Percentiles rank a stretch among this genome's conserved stretches.
These are phyloP conservation scores for Rhododendron ovatum DNA, from an alignment of 148 eudicot genomes.

Conservation along the genomic window DNA sequence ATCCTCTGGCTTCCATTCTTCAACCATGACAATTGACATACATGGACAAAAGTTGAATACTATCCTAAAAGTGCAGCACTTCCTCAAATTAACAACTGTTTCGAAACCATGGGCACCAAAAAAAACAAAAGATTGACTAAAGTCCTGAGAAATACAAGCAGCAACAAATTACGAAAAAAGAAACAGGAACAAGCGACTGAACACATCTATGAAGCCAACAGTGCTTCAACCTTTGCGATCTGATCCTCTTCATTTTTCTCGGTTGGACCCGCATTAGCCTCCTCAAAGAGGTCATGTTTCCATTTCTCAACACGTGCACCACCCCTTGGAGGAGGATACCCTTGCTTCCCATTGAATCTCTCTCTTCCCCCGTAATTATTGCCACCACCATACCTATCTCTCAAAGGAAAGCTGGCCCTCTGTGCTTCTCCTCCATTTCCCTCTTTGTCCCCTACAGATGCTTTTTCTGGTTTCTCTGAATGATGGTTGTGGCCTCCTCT, in stretches of 20 bases:
- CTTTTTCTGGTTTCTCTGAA: constrained; percentile 37
- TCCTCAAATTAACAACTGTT: background rate
- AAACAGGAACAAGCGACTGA: background rate
- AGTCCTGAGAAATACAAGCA: background rate
- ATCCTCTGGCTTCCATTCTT: background rate
- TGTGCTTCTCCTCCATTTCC: constrained; percentile 26
- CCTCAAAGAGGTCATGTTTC: constrained; percentile 89
- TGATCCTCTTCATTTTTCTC: constrained; percentile 80
- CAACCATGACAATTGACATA: background rate
- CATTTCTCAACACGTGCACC: constrained; percentile 71
- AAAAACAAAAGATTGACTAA: background rate
- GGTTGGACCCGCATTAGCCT: constrained; percentile 58
- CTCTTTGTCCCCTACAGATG: constrained; percentile 31
- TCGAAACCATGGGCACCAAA: background rate
- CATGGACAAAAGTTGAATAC: background rate
- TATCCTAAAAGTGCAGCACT: background rate
- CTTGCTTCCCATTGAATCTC: constrained; percentile 40
- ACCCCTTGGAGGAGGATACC: constrained; percentile 33
- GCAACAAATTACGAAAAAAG: background rate
- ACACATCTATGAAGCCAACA: constrained; percentile 45
- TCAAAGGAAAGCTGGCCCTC: constrained; percentile 32
- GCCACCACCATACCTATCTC: constrained; percentile 39
- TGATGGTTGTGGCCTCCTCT: constrained; percentile 35
- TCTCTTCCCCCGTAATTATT: constrained; percentile 45
- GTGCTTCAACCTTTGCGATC: constrained; percentile 84